Percentiles rank a stretch among this genome's conserved stretches.
phyloP scores from a whole-genome alignment of 2,329 filamentous ascomycete genomes.

The Pseudovirgaria hyperparasitica region DNA sequence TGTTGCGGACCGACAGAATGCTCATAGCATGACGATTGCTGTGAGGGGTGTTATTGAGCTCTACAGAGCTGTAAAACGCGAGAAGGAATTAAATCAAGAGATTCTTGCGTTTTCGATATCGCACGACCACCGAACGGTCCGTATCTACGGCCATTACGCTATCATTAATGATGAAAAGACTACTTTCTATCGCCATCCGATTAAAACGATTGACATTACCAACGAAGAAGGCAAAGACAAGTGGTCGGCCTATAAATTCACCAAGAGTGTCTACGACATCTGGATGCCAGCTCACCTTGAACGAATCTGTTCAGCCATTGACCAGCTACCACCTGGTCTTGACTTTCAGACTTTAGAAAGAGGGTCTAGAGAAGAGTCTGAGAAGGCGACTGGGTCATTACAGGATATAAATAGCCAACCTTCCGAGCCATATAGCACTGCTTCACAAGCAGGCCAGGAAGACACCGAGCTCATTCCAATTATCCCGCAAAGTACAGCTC shows the following conservation, averaged over 20 bases:
- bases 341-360: no score
- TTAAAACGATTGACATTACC: neutral
- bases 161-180: constrained; percentile 4
- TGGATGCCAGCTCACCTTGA: constrained; percentile 9
- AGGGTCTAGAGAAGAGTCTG: no score
- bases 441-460: no score
- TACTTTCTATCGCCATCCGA: constrained; percentile 3
- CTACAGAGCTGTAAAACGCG: neutral
- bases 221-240: neutral
- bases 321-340: constrained; percentile 5
- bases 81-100: constrained; percentile 1
- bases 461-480: no score
- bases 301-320: constrained; percentile 7
- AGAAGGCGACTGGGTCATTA: no score
- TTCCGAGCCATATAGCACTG: no score
- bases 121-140: constrained; percentile 1
- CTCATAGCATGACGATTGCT: constrained; percentile 6
- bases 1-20: constrained; percentile 8
- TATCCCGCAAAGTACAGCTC: no score
- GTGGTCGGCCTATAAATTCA: constrained; percentile 6
- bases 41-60: constrained; percentile 1
- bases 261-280: constrained; percentile 8
- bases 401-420: no score
- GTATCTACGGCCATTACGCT: constrained; percentile 5
- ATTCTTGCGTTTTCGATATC: constrained; percentile 4